A percentile compares a stretch with the other conserved stretches of the same genome.
Conservation (phyloP, 106 monocot genomes). For the Platanthera guangdongensis region DNA sequence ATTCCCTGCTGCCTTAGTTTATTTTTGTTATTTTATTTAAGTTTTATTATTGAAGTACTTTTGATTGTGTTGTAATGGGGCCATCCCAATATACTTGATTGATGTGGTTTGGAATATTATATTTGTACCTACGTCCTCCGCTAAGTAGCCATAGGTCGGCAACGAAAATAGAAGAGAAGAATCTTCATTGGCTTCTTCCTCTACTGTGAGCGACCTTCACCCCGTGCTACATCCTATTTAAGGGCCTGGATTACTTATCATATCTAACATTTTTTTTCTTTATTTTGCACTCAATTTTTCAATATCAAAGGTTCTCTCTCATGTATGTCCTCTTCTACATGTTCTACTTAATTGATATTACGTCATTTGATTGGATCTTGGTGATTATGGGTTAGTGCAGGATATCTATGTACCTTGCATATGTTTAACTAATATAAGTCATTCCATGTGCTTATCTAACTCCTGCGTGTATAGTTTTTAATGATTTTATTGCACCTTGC, state of each 20-base stretch:
- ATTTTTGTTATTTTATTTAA: too few species aligned
- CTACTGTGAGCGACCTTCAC: too few species aligned
- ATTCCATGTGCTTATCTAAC: background rate
- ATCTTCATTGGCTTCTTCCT: too few species aligned
- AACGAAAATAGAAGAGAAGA: too few species aligned
- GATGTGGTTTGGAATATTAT: too few species aligned
- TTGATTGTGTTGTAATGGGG: too few species aligned
- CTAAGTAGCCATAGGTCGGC: too few species aligned
- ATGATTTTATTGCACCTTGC: constrained; percentile 12
- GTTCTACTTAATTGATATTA: background rate
- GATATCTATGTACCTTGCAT: background rate
- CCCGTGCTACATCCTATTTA: too few species aligned
- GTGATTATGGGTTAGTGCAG: background rate
- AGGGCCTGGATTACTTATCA: background rate
- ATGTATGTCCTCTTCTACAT: background rate
- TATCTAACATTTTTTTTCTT: background rate
- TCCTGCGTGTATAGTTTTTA: background rate
- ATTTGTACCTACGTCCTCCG: too few species aligned
- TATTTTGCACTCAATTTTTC: background rate
- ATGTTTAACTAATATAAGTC: background rate
- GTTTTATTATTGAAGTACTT: too few species aligned
- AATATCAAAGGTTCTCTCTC: background rate
- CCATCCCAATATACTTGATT: too few species aligned
- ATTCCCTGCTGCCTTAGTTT: too few species aligned
- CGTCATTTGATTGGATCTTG: background rate